Evolutionary conservation across 208 protist species (phyloP).

Genomic region (Trichomonas gallinae): DNA sequence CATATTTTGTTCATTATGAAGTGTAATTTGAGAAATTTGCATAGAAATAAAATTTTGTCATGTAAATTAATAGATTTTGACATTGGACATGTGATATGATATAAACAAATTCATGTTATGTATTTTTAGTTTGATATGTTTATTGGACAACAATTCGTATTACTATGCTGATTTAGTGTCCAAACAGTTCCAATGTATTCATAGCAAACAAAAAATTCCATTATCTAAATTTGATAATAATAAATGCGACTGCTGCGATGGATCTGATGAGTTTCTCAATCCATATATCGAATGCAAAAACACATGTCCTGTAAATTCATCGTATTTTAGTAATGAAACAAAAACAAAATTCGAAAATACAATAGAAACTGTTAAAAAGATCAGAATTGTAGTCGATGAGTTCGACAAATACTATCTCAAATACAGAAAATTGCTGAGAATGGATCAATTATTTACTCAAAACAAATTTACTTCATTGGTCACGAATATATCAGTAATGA

Average conservation of each 20-base stretch:
- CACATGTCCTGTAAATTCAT: neutral
- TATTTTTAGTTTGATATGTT: neutral
- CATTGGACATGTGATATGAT: too few species aligned
- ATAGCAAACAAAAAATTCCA: neutral
- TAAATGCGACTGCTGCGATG: neutral
- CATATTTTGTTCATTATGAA: too few species aligned
- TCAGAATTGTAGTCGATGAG: neutral
- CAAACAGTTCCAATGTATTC: neutral
- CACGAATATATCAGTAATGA: neutral
- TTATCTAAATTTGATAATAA: neutral
- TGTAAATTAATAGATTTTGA: too few species aligned
- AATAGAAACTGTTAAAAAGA: neutral
- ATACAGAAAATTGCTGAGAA: neutral
- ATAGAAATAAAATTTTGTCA: too few species aligned
- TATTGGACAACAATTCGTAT: neutral
- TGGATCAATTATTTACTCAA: neutral
- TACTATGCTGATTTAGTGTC: neutral
- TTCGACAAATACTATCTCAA: neutral
- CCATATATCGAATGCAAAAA: neutral
- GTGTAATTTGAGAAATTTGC: too few species aligned
- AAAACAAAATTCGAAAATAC: neutral
- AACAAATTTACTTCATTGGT: neutral
- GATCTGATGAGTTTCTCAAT: neutral
- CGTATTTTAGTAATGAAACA: neutral
- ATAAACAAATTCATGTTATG: neutral